phyloP scores from a whole-genome alignment of 2,329 filamentous ascomycete genomes.

The Ciborinia camelliae region DNA sequence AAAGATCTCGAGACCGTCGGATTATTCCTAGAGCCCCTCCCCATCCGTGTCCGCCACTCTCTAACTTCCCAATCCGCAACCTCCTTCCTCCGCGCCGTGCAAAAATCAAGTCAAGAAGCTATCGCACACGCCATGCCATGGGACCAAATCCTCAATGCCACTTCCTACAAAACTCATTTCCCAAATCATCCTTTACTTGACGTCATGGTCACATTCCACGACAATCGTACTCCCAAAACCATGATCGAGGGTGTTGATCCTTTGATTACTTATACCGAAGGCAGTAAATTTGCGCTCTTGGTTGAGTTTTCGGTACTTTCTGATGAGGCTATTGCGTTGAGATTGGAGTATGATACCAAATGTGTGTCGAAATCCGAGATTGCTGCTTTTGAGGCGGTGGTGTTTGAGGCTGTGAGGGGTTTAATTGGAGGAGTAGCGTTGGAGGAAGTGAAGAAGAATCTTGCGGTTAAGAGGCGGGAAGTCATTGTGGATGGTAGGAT shows the following conservation, averaged over 20 bases:
- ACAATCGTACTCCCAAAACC: conserved; percentile 2
- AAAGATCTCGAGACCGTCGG: conserved; percentile 30
- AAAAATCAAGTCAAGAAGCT: conserved; percentile 29
- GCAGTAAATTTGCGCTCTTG: conserved; percentile 10
- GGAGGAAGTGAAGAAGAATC: background rate
- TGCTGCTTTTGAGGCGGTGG: background rate
- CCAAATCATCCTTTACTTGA: conserved; percentile 31
- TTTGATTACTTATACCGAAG: conserved; percentile 6
- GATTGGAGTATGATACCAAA: conserved; percentile 7
- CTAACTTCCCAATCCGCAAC: background rate
- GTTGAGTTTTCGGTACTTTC: background rate
- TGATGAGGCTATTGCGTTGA: background rate
- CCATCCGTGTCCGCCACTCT: conserved; percentile 8
- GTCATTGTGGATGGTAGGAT: background rate
- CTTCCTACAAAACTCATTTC: conserved; percentile 19
- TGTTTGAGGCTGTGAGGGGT: background rate
- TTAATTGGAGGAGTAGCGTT: background rate
- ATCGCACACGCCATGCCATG: conserved; percentile 37
- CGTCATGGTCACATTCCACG: conserved; percentile 31
- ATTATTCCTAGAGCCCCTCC: conserved; percentile 16
- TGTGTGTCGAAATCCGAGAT: conserved; percentile 1
- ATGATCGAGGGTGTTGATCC: background rate
- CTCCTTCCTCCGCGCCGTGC: conserved; percentile 22
- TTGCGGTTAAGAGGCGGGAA: background rate
- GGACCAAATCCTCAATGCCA: conserved; percentile 33